Evolutionary conservation across 495 filamentous ascomycete genomes (phyloP).

Genomic region (Trichoderma gamsii): DNA sequence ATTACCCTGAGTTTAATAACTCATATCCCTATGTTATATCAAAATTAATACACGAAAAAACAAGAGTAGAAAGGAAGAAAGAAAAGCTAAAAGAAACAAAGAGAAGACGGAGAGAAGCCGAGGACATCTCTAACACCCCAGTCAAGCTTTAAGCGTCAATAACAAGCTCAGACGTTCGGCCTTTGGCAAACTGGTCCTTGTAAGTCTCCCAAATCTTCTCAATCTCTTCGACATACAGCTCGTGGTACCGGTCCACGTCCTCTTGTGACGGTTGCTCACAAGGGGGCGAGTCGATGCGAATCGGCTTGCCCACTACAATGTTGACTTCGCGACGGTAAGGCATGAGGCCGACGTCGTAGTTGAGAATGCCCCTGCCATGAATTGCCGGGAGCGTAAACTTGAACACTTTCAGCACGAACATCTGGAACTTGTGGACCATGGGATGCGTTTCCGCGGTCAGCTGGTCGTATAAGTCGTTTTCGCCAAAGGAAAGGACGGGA

Average conservation of each 20-base stretch:
- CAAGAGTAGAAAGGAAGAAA: background rate
- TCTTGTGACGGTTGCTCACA: slow-evolving; percentile 53
- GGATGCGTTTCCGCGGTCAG: slow-evolving; percentile 65
- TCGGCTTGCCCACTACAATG: slow-evolving; percentile 77
- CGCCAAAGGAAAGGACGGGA: slow-evolving; percentile 84
- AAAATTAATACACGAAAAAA: too few relatives aligned
- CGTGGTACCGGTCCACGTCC: slow-evolving; percentile 77
- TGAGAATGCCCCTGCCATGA: slow-evolving; percentile 88
- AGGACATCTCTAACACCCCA: background rate
- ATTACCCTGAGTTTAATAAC: background rate
- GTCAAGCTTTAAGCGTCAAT: slow-evolving; percentile 58
- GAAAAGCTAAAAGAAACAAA: background rate
- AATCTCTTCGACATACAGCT: slow-evolving; percentile 70
- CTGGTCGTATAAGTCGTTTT: slow-evolving; percentile 95
- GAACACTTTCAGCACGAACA: slow-evolving; percentile 70
- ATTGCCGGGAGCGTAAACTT: slow-evolving; percentile 93
- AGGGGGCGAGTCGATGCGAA: slow-evolving; percentile 48
- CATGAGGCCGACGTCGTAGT: slow-evolving; percentile 94
- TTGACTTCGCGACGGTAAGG: slow-evolving; percentile 85
- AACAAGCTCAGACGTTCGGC: slow-evolving; percentile 66
- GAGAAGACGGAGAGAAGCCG: background rate
- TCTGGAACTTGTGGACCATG: slow-evolving; percentile 65
- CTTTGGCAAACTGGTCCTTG: slow-evolving; percentile 76
- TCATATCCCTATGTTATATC: background rate
- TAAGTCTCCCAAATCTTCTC: slow-evolving; percentile 77